A percentile compares a stretch with the other conserved stretches of the same genome.
Evolutionary conservation across 2,329 filamentous ascomycete genomes (phyloP).

Genomic region (Helminthosporium solani): DNA sequence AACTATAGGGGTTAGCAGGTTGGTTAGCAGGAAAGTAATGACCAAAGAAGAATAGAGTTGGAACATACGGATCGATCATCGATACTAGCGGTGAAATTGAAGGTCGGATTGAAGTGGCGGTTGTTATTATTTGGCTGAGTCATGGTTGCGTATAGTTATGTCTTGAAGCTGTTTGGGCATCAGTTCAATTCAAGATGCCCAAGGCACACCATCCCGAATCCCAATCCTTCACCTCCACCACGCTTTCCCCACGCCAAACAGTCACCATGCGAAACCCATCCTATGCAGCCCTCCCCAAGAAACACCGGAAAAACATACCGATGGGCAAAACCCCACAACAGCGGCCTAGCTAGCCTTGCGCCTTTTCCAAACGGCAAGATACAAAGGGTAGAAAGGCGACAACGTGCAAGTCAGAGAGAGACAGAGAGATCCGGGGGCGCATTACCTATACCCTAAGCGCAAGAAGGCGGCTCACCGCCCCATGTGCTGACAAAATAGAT

Average conservation of each 20-base stretch:
- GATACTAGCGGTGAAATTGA: conserved; percentile 18
- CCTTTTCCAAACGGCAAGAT: not conserved
- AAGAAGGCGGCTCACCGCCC: conserved; percentile 30
- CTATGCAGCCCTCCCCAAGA: not conserved
- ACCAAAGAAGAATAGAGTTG: not conserved
- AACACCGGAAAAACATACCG: not conserved
- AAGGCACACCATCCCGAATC: conserved; percentile 17
- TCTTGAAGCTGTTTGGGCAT: conserved; percentile 15
- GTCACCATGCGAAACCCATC: not conserved
- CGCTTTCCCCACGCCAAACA: not conserved
- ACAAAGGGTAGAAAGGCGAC: not conserved
- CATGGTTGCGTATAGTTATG: conserved; percentile 24
- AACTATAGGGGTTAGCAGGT: conserved; percentile 16
- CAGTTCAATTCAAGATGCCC: not conserved
- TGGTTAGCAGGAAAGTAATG: not conserved
- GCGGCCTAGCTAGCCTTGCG: conserved; percentile 34
- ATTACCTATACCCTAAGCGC: conserved; percentile 33
- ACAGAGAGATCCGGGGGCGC: conserved; percentile 23
- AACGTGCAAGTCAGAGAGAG: conserved; percentile 13
- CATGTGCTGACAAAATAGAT: conserved; percentile 24
- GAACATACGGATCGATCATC: conserved; percentile 15
- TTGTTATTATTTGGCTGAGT: conserved; percentile 20
- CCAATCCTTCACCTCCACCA: conserved; percentile 3
- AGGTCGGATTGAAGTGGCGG: conserved; percentile 9
- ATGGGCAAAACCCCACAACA: conserved; percentile 23